Percentiles rank a stretch among this genome's conserved stretches.
Conservation (phyloP, 2,329 filamentous ascomycete species). For the Ceratocystis alfenasii region DNA sequence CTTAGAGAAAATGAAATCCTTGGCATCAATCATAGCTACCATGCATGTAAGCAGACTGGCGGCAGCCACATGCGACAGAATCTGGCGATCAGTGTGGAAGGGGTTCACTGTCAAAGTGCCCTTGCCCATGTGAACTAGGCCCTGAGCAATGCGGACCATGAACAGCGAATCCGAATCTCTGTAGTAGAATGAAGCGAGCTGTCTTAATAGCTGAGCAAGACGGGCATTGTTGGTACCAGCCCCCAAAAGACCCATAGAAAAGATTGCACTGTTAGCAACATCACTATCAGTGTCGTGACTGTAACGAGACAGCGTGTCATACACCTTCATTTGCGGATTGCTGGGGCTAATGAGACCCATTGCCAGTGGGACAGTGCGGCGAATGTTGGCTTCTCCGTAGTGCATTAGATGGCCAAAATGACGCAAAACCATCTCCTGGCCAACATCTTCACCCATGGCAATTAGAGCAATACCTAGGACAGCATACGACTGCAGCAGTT, state of each 20-base stretch:
- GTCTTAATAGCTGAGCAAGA: slow-evolving; percentile 82
- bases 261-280: slow-evolving; percentile 96
- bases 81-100: slow-evolving; percentile 98
- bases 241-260: slow-evolving; percentile 94
- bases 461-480: slow-evolving; percentile 89
- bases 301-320: slow-evolving; percentile 94
- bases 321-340: slow-evolving; percentile 99
- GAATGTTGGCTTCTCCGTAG: slow-evolving; percentile 94
- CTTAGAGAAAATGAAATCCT: slow-evolving; percentile 58
- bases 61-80: slow-evolving; percentile 81
- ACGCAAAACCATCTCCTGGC: slow-evolving; percentile 95
- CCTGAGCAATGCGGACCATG: slow-evolving; percentile 98
- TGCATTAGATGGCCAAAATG: slow-evolving; percentile 99
- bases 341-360: slow-evolving; percentile 95
- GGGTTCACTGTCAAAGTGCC: slow-evolving; percentile 90
- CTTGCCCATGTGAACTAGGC: slow-evolving; percentile 97
- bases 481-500: slow-evolving; percentile 89
- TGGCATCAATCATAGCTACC: slow-evolving; percentile 88
- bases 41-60: slow-evolving; percentile 82
- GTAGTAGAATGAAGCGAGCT: slow-evolving; percentile 96
- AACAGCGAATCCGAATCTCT: slow-evolving; percentile 91
- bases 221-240: slow-evolving; percentile 97
- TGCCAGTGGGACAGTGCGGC: slow-evolving; percentile 86
- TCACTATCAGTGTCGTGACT: slow-evolving; percentile 98
- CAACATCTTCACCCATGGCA: slow-evolving; percentile 95